Conservation (phyloP, 176 grass and related monocot species). For the Oryza meridionalis region DNA sequence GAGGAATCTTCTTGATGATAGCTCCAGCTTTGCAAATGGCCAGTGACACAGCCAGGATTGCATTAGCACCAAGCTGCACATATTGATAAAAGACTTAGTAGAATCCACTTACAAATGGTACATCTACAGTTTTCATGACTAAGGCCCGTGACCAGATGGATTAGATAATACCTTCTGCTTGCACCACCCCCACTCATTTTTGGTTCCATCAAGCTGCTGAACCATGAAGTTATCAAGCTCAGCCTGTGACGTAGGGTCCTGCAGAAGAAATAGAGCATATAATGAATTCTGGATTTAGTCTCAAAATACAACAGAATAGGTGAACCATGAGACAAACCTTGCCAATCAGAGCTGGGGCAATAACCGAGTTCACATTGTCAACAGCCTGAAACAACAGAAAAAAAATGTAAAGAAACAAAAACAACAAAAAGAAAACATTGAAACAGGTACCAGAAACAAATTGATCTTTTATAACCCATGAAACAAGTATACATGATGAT, state of each 20-base stretch:
- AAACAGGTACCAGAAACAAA: not conserved
- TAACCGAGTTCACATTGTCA: slow-evolving; percentile 78
- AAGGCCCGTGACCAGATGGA: not conserved
- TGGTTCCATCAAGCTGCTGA: slow-evolving; percentile 92
- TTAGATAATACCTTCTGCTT: slow-evolving; percentile 74
- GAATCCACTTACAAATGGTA: not conserved
- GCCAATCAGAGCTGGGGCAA: slow-evolving; percentile 72
- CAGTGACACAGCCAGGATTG: slow-evolving; percentile 82
- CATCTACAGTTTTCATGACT: not conserved
- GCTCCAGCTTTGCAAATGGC: slow-evolving; percentile 88
- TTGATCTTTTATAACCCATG: not conserved
- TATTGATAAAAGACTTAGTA: not conserved
- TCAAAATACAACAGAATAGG: not conserved
- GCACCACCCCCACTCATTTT: slow-evolving; percentile 97
- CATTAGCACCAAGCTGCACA: slow-evolving; percentile 75
- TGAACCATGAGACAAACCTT: slow-evolving; percentile 52
- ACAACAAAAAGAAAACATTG: not conserved
- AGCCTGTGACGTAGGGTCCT: slow-evolving; percentile 78
- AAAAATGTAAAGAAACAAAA: slow-evolving; percentile 2
- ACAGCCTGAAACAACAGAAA: slow-evolving; percentile 52
- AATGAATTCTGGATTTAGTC: not conserved
- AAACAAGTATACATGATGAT: not conserved
- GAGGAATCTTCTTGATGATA: slow-evolving; percentile 72
- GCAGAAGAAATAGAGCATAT: slow-evolving; percentile 13
- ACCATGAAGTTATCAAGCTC: slow-evolving; percentile 94